phyloP scores from a whole-genome alignment of 2,329 filamentous ascomycete genomes.

The Aureobasidium sp. region DNA sequence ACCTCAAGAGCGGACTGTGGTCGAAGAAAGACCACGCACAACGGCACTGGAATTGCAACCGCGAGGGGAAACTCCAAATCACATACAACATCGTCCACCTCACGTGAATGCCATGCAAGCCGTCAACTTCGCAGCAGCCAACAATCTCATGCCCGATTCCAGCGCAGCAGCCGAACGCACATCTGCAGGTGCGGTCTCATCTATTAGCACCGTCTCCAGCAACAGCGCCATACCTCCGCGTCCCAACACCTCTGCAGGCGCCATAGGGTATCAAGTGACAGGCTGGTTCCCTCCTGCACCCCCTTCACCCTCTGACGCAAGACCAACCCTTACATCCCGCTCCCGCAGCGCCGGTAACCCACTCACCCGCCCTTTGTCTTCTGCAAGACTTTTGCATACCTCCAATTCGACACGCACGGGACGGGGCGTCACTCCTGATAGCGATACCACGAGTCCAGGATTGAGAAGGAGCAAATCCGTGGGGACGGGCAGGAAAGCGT shows the following conservation, averaged over 20 bases:
- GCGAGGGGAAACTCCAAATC: background rate
- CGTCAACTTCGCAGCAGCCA: conserved; percentile 15
- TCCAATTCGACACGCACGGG: background rate
- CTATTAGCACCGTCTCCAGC: background rate
- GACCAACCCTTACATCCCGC: conserved; percentile 25
- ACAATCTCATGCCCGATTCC: background rate
- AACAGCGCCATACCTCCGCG: background rate
- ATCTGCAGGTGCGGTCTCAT: background rate
- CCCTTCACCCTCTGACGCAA: background rate
- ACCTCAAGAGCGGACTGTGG: background rate
- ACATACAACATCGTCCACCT: conserved; percentile 7
- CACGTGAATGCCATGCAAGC: conserved; percentile 18
- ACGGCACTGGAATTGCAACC: background rate
- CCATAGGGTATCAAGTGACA: conserved; percentile 15
- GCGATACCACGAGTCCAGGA: conserved; percentile 13
- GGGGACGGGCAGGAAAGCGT: background rate
- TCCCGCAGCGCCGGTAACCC: background rate
- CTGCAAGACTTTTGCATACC: background rate
- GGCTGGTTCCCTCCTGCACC: background rate
- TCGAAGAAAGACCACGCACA: conserved; percentile 5
- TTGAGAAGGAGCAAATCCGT: conserved; percentile 2
- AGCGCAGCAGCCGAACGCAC: background rate
- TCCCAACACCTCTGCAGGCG: conserved; percentile 19
- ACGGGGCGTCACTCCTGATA: background rate
- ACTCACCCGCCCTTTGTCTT: background rate